A percentile compares a stretch with the other conserved stretches of the same genome.
phyloP scores from a whole-genome alignment of 768 basidiomycete species.

The Dentipellis sp. region DNA sequence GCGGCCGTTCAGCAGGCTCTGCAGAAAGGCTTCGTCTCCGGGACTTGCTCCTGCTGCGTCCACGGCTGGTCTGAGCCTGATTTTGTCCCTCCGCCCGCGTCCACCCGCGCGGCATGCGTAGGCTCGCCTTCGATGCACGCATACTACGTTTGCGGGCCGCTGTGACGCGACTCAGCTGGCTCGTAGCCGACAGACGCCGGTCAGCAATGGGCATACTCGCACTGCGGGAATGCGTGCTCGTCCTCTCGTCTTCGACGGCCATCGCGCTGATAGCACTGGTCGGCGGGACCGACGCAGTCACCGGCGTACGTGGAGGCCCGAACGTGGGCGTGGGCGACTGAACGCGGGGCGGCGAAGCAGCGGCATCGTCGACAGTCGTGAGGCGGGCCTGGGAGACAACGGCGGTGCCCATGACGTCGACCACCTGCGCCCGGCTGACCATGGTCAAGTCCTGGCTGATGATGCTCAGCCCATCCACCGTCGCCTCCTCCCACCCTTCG shows the following conservation, averaged over 20 bases:
- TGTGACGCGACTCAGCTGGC: constrained; percentile 35
- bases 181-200: constrained; percentile 14
- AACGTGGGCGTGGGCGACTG: too few species aligned
- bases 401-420: constrained; percentile 12
- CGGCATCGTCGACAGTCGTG: constrained; percentile 1
- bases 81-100: neutral
- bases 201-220: neutral
- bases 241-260: neutral
- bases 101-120: constrained; percentile 39
- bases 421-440: constrained; percentile 12
- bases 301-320: neutral
- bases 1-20: neutral
- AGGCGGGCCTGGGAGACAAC: constrained; percentile 8
- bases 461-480: neutral
- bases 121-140: constrained; percentile 55
- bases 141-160: constrained; percentile 60
- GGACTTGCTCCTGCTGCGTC: constrained; percentile 7
- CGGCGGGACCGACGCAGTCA: neutral
- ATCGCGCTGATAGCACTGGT: neutral
- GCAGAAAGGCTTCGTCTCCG: neutral
- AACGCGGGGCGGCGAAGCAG: neutral
- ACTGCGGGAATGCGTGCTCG: too few species aligned
- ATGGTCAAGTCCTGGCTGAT: neutral
- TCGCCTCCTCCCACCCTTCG: constrained; percentile 1
- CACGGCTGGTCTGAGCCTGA: neutral